Base-by-base conservation (phyloP, 192 early-diverging fungal species). In the Fimicolochytrium jonesii region DNA sequence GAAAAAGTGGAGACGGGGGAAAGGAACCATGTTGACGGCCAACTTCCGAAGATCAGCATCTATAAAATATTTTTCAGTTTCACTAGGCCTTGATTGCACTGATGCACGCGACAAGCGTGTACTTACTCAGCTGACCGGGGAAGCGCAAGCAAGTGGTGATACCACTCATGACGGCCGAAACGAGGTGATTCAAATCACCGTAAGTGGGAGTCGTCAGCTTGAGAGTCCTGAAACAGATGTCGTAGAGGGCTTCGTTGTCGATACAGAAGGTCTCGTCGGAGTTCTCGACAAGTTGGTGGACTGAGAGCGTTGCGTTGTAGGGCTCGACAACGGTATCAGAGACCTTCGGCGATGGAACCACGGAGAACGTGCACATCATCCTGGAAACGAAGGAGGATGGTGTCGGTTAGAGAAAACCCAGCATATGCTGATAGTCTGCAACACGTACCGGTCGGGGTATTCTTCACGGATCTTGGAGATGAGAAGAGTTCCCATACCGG, bases 231-330 rank as follows among this genome's bases (percentile, higher is more conserved):
- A 91, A 92, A 81, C 95, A 99, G 68, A 99, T 99, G 81, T 99
- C 95, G 77, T 97, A 97, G 46, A 99, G 81, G 37, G 97, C 97
- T 74, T 99, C 93, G 79, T 99, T 99, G 74, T 99, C 97, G 61
- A 99, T 97, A 81, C 95, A 97, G 84, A 97, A 99, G 36, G 95
- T 95, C 81, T 93, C 92, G 73, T 99, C 97, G 56, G 91, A 93
- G 88, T 99, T 97, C 71, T 99, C 94, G 29, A 99, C 95, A 51
- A 97, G 85, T 71, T 97, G 95, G 79, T 99, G 95, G 42, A 97
- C 90, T 15, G 93, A 92, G 48, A 99, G 86, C 13, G 91, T 94
- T 33, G 97, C 94, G 70, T 99, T 99, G 86, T 99, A 99, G 48
- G 97, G 94, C 79, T 99, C 97, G 56, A 99, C 95, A 50, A 99